These are phyloP conservation scores for Ophiocordyceps sinensis DNA, from an alignment of 2,329 filamentous ascomycete species.

Conservation along the genomic window DNA sequence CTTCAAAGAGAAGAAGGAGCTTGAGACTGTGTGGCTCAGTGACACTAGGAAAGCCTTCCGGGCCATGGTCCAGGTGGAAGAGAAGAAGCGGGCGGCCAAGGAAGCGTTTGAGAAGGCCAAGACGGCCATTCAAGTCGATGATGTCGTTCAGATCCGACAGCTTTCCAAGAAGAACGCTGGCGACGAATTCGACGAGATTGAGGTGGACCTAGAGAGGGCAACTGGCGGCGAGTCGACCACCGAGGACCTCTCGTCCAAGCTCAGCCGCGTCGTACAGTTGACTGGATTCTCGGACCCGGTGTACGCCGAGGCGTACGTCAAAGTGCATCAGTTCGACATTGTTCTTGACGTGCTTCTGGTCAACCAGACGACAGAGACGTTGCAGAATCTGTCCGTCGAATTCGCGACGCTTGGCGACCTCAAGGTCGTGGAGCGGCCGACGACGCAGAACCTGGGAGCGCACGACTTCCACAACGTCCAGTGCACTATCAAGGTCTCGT, in stretches of 20 bases:
- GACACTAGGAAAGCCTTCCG: slow-evolving; percentile 93
- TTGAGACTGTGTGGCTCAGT: slow-evolving; percentile 84
- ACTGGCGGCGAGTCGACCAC: slow-evolving; percentile 75
- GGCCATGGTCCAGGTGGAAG: slow-evolving; percentile 92
- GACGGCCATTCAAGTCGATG: slow-evolving; percentile 87
- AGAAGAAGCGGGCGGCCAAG: slow-evolving; percentile 94
- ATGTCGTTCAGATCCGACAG: slow-evolving; percentile 85
- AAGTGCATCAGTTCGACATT: slow-evolving; percentile 97
- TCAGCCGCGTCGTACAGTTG: slow-evolving; percentile 90
- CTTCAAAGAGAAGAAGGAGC: slow-evolving; percentile 75
- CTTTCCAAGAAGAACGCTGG: slow-evolving; percentile 78
- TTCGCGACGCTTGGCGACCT: slow-evolving; percentile 97
- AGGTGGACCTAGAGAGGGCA: slow-evolving; percentile 81
- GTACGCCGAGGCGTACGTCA: slow-evolving; percentile 97
- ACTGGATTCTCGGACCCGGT: slow-evolving; percentile 97
- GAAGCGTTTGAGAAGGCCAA: slow-evolving; percentile 88
- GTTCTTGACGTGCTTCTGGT: slow-evolving; percentile 91
- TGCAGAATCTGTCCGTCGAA: slow-evolving; percentile 94
- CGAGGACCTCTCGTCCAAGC: slow-evolving; percentile 83
- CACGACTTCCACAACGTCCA: slow-evolving; percentile 98
- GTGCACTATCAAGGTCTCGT: slow-evolving; percentile 96
- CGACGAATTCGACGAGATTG: slow-evolving; percentile 73
- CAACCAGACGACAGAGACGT: slow-evolving; percentile 91
- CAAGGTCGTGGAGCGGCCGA: slow-evolving; percentile 93
- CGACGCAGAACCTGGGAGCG: slow-evolving; percentile 86